A percentile compares a stretch with the other conserved stretches of the same genome.
phyloP scores from a whole-genome alignment of 169 alveolate genomes.

The Neospora caninum region DNA sequence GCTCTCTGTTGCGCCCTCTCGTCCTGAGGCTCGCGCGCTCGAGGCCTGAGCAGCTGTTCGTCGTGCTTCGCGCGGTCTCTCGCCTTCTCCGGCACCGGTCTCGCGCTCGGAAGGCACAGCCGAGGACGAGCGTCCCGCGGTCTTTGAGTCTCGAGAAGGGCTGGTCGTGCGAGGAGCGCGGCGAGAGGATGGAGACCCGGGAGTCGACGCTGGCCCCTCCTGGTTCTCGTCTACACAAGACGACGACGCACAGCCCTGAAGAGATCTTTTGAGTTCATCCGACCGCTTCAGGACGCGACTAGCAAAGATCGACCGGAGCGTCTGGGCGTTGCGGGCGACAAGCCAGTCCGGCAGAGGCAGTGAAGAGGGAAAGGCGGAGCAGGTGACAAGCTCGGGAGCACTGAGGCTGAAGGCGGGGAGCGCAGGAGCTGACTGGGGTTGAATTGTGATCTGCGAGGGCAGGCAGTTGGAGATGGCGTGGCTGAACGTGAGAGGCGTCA shows the following conservation, averaged over 20 bases:
- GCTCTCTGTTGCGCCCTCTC: background rate
- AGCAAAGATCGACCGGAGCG: conserved; percentile 11
- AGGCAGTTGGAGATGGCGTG: too few relatives aligned
- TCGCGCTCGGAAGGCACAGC: background rate
- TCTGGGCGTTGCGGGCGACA: background rate
- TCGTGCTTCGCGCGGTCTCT: background rate
- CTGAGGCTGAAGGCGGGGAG: conserved; percentile 19
- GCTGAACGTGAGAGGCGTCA: too few relatives aligned
- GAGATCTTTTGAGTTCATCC: background rate
- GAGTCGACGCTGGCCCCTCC: too few relatives aligned
- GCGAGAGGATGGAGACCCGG: too few relatives aligned
- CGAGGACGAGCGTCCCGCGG: too few relatives aligned
- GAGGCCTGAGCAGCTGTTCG: background rate
- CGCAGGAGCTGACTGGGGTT: background rate
- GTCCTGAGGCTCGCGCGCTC: background rate
- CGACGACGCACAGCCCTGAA: background rate
- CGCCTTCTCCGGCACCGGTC: background rate
- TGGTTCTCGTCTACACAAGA: too few relatives aligned
- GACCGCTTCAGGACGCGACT: background rate
- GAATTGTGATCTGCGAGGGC: background rate
- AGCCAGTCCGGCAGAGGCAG: conserved; percentile 32
- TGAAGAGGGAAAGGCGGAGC: background rate
- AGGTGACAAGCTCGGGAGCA: conserved; percentile 29
- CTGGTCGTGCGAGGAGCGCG: too few relatives aligned
- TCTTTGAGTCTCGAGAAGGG: too few relatives aligned